A percentile compares a stretch with the other conserved stretches of the same genome.
Conservation (phyloP, 106 monocot species). For the Acanthochlamys bracteata region DNA sequence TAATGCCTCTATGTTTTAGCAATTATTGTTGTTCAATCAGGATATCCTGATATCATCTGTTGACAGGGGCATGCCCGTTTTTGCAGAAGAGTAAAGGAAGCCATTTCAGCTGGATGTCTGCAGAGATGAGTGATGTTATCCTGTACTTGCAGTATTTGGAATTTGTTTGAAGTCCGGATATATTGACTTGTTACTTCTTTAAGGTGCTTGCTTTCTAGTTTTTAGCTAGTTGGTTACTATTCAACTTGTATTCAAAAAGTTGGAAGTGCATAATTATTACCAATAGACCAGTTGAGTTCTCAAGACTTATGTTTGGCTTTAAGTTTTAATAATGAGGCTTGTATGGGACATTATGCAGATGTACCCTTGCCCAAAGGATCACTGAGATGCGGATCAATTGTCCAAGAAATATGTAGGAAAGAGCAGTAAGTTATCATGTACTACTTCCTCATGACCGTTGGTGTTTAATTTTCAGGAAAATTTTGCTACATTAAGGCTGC, state of each 20-base stretch:
- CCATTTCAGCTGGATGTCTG: slow-evolving; percentile 81
- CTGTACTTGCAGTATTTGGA: not conserved
- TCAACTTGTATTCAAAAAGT: no score
- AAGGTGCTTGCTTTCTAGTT: no score
- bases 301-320: not conserved
- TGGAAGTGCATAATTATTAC: no score
- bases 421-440: slow-evolving; percentile 57
- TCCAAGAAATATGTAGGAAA: slow-evolving; percentile 52
- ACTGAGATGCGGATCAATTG: slow-evolving; percentile 58
- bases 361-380: slow-evolving; percentile 96
- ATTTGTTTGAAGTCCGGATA: not conserved
- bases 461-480: no score
- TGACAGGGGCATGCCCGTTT: slow-evolving; percentile 95
- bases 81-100: slow-evolving; percentile 88
- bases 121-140: slow-evolving; percentile 38
- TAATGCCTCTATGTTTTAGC: no score
- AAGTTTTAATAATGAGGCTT: not conserved
- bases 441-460: no score
- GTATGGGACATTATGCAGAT: slow-evolving; percentile 33
- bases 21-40: not conserved
- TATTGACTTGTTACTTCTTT: no score
- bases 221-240: no score
- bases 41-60: slow-evolving; percentile 34
- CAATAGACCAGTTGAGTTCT: not conserved
- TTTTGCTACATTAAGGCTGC: not conserved